Evolutionary conservation across 2,329 filamentous ascomycete genomes (phyloP), one percentile per base, ranked within the genome.

Genomic region (Colletotrichum falcatum): DNA sequence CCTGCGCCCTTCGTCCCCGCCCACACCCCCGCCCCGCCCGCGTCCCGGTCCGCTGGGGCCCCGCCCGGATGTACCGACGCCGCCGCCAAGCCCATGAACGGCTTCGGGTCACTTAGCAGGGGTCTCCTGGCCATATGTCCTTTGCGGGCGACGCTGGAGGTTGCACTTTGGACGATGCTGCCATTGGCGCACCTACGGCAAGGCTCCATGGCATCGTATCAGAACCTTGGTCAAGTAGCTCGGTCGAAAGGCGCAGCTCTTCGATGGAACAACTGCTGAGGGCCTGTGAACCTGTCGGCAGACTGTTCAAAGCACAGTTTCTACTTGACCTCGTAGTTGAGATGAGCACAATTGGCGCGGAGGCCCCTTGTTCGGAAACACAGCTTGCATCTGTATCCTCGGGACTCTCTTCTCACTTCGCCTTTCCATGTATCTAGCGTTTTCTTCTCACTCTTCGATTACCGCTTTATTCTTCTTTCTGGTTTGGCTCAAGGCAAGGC

Each of bases 41-140:
- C 48, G 60, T 23, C 46, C 54, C 30, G 55, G 55, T 16, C 49
- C 49, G 18, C n/a, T 62, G 2, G 30, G 26, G 18, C 61, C 61
- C 26, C 49, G 49, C 5, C 61, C 61, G 28, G 49, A 64, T n/a
- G 61, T 56, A 2, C 61, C 61, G 1, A 64, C 61, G 9, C 61
- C 61, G 12, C 61, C 61, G 14, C 37, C 37, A 23, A 56, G 37
- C 26, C 61, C 61, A 7, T 64, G 30, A 44, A 28, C 3, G 16
- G 35, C 54, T 39, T 26, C 12, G 14, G 8, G 35, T 7, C 6
- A 12, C n/a, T 7, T 1, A 5, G 3, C 9, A 28, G 16, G 12
- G 14, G 30, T 16, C 9, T 14, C 7, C 12, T 23, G 8, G 2
- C 16, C n/a, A n/a, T n/a, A 28, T 37, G 16, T 11, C 11, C 28